Base-by-base conservation (phyloP, 208 protist species). In the Trypanosoma theileri region DNA sequence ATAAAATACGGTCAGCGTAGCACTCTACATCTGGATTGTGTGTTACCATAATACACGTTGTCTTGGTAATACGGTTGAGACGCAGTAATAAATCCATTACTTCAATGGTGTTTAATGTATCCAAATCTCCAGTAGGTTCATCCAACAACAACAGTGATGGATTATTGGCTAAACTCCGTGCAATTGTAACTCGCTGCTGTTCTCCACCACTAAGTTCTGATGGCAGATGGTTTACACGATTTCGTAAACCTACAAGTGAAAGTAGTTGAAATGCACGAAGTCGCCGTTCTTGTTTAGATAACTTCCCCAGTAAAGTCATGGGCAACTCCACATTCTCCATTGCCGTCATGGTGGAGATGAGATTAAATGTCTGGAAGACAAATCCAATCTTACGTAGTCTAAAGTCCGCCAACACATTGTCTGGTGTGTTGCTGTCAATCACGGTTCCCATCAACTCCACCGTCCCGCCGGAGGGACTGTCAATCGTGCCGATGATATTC, bases 331-430 rank as follows among this genome's bases (percentile, higher is more conserved):
- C 96, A 75, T 99, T 99, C 73, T 99, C 98, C 41, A 86, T 92
- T 0, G 98, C 98, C 22, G 87, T 96, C 94, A 99, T 98, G 28
- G 97, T 99, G 6, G 97, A 79, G 24, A 99, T 94, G 17, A 99
- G 81, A 69, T 99, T 99, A 69, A 99, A 99, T 0, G 96, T 99
- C 78, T 99, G 98, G 65, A 99, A 99, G 0, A 99, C 98, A 78
- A 99, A 99, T 9, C 96, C 93, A 41, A 99, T 91, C 21, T 86
- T 95, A 26, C 77, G 69, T 8, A 99, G 82, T 17, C 98, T 88
- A n/a, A 99, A 78, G 59, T 93, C 82, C 4, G 98, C 74, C 31
- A 99, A 72, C 19, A 81, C 79, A 31, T 31, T 70, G 66, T 98
- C 97, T 9, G 60, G 76, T 0, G 89, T 95, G 14, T 83, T 68